phyloP scores from a whole-genome alignment of 2,329 filamentous ascomycete genomes.

The Calcarisporium arbuscula region DNA sequence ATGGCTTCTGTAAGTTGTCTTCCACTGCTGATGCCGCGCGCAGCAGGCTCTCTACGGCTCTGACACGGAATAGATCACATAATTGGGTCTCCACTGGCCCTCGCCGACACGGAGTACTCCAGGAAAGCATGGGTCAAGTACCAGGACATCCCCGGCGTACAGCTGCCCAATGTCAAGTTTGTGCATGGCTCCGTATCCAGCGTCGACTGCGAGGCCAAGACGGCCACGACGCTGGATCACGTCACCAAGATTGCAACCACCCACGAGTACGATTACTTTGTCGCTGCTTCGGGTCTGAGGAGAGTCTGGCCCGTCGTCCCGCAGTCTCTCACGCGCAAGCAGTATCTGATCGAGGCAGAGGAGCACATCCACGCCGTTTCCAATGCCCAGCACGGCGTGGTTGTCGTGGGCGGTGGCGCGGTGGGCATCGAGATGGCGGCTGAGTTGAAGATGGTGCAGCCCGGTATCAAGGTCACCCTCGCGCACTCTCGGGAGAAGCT shows the following conservation, averaged over 20 bases:
- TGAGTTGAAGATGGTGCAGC: constrained; percentile 64
- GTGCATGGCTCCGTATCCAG: constrained; percentile 58
- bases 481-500: constrained; percentile 67
- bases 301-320: constrained; percentile 69
- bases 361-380: constrained; percentile 51
- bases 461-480: constrained; percentile 60
- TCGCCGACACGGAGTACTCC: constrained; percentile 57
- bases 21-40: too few relatives aligned
- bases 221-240: constrained; percentile 47
- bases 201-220: constrained; percentile 54
- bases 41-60: too few relatives aligned
- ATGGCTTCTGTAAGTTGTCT: constrained; percentile 65
- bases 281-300: constrained; percentile 64
- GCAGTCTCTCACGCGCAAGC: constrained; percentile 52
- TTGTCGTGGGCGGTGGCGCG: constrained; percentile 70
- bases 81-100: constrained; percentile 68
- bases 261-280: constrained; percentile 65
- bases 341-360: constrained; percentile 57
- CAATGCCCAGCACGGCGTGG: constrained; percentile 50
- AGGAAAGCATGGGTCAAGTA: constrained; percentile 66
- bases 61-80: constrained; percentile 54
- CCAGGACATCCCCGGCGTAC: constrained; percentile 59
- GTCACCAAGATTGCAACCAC: constrained; percentile 35
- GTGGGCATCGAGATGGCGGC: constrained; percentile 79
- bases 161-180: constrained; percentile 53